phyloP scores from a whole-genome alignment of 805 yeast species.

The Metschnikowia anglica region DNA sequence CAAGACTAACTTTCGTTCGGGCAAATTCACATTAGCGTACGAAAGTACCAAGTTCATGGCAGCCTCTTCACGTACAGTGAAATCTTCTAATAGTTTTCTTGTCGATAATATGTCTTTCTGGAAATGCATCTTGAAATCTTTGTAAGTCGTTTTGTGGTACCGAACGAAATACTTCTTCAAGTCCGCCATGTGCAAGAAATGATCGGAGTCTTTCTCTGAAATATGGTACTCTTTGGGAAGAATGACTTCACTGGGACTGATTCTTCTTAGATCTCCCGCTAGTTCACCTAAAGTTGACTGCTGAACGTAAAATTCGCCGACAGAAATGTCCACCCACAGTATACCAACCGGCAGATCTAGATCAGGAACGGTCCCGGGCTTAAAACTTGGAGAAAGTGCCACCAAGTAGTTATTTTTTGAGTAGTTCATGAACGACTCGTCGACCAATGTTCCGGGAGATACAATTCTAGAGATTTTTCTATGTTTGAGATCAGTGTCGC shows the following conservation, averaged over 20 bases:
- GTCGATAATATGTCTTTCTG: slow-evolving; percentile 35
- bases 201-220: slow-evolving; percentile 43
- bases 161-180: slow-evolving; percentile 60
- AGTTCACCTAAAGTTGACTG: slow-evolving; percentile 58
- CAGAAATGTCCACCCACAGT: slow-evolving; percentile 85
- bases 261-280: slow-evolving; percentile 69
- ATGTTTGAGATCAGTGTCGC: slow-evolving; percentile 41
- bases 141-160: slow-evolving; percentile 40
- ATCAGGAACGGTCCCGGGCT: slow-evolving; percentile 38
- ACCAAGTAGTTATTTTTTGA: slow-evolving; percentile 69
- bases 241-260: slow-evolving; percentile 78
- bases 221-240: slow-evolving; percentile 48
- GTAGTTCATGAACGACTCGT: slow-evolving; percentile 77
- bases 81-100: slow-evolving; percentile 34
- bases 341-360: slow-evolving; percentile 58
- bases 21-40: slow-evolving; percentile 73
- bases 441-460: slow-evolving; percentile 91
- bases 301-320: slow-evolving; percentile 76
- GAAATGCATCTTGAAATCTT: slow-evolving; percentile 34
- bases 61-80: slow-evolving; percentile 53
- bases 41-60: slow-evolving; percentile 56
- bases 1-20: slow-evolving; percentile 60
- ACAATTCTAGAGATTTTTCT: slow-evolving; percentile 77
- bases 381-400: slow-evolving; percentile 48
- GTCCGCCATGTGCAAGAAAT: slow-evolving; percentile 60